Base-by-base conservation (phyloP, 164 flowering plant genomes). In the Berberis thunbergii region DNA sequence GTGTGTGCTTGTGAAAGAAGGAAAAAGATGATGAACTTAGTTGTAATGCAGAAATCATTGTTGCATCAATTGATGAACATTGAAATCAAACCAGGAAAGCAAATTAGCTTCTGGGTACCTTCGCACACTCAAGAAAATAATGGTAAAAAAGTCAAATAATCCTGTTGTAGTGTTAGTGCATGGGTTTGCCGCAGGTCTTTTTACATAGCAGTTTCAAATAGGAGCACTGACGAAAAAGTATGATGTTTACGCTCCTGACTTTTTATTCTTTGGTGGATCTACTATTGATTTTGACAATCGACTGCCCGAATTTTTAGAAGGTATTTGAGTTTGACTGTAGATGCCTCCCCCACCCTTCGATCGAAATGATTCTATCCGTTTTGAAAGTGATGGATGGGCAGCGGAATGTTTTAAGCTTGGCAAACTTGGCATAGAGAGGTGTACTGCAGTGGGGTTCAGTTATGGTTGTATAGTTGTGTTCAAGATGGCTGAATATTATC, bases 391-490 rank as follows among this genome's bases (percentile, higher is more conserved):
- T 26, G 26, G 26, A 26, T 26, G 26, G 26, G 26, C 26, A 26
- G 26, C 26, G 26, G 26, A 26, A 26, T 39, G 3, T 87, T 83
- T 66, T 94, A 89, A 65, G 94, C 97, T 89, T 58, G 55, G 65
- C 45, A 77, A 74, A 70, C 79, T 87, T 1, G 88, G 94, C 4
- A 81, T 87, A 4, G 82, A 84, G 11, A 76, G 59, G 69, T 89
- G 87, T 64, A 67, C 68, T 1, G 60, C 82, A 44, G 90, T 89
- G 0, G 97, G 97, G 60, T 87, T 89, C 65, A 89, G 97, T 66
- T 89, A 89, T 42, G 97, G 97, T 2, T 94, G 97, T 2, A 84
- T 89, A 84, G 94, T 89, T 64, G 86, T 86, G 4, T 86, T 87
- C 48, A 87, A 85, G 80, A 67, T 89, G 76, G 91, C 86, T 2